Evolutionary conservation across 352 stramenopile species (phyloP).

Genomic region (Phytophthora cactorum): DNA sequence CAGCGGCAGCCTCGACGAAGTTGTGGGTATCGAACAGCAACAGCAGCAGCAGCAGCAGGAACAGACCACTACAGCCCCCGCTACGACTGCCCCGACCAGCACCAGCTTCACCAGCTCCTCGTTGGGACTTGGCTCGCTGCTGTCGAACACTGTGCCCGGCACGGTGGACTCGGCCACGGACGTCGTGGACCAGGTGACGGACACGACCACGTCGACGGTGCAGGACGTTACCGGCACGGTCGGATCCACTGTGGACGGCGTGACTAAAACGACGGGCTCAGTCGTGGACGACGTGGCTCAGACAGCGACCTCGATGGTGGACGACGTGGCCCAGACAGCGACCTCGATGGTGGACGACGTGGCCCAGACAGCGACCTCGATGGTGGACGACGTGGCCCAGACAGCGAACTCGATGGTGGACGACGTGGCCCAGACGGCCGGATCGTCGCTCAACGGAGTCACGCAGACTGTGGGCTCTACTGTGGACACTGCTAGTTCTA

Average conservation of each 20-base stretch:
- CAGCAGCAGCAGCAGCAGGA: constrained; percentile 16
- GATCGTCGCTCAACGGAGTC: neutral
- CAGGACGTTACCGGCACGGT: neutral
- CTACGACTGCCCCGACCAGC: constrained; percentile 14
- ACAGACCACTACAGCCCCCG: constrained; percentile 7
- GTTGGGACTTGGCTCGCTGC: constrained; percentile 20
- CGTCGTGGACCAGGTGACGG: constrained; percentile 13
- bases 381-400: neutral
- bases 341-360: constrained; percentile 4
- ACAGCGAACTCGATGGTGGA: neutral
- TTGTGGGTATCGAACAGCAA: constrained; percentile 19
- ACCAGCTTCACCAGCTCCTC: constrained; percentile 16
- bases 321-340: neutral
- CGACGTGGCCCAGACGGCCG: constrained; percentile 9
- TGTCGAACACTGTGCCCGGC: constrained; percentile 24
- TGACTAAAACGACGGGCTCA: constrained; percentile 4
- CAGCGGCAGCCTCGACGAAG: constrained; percentile 21
- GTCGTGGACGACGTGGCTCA: neutral
- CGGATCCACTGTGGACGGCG: constrained; percentile 7
- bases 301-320: neutral
- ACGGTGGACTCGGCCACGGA: constrained; percentile 24
- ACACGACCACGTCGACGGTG: constrained; percentile 9
- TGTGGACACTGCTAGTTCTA: constrained; percentile 6
- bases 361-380: constrained; percentile 1
- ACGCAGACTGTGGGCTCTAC: neutral